phyloP scores from a whole-genome alignment of 1,284 basidiomycete species.

The Marasmius fiardii region DNA sequence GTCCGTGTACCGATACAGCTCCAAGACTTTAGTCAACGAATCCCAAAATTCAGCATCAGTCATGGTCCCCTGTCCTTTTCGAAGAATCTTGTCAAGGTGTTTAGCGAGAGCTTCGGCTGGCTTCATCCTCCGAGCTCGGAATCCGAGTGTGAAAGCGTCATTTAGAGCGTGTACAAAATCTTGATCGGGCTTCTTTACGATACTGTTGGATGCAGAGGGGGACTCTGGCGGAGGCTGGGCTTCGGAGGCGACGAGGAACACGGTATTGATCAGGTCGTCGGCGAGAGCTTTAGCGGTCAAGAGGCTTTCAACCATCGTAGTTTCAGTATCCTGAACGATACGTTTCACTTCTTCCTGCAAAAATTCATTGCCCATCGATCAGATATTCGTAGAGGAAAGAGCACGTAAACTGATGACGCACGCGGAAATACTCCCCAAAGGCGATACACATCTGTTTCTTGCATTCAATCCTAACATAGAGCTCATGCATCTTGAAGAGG shows the following conservation, averaged over 20 bases:
- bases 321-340: conserved; percentile 56
- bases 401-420: conserved; percentile 23
- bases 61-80: conserved; percentile 76
- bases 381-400: not conserved
- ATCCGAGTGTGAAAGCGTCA: conserved; percentile 77
- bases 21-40: conserved; percentile 75
- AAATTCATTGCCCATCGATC: not conserved
- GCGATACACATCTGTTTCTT: conserved; percentile 55
- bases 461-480: conserved; percentile 61
- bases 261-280: conserved; percentile 44
- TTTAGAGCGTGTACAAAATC: conserved; percentile 60
- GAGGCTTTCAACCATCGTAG: conserved; percentile 78
- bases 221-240: conserved; percentile 1
- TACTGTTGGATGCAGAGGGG: conserved; percentile 26
- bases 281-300: conserved; percentile 69
- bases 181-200: conserved; percentile 35
- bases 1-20: conserved; percentile 84
- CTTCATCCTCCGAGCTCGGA: conserved; percentile 80
- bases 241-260: conserved; percentile 34
- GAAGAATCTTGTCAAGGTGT: conserved; percentile 83
- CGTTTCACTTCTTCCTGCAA: conserved; percentile 46
- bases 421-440: conserved; percentile 59
- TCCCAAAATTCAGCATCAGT: conserved; percentile 71
- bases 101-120: conserved; percentile 96
- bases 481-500: conserved; percentile 58